Evolutionary conservation across 148 eudicot genomes (phyloP), one percentile per base, ranked within the genome.

Genomic region (Spergularia bocconei): DNA sequence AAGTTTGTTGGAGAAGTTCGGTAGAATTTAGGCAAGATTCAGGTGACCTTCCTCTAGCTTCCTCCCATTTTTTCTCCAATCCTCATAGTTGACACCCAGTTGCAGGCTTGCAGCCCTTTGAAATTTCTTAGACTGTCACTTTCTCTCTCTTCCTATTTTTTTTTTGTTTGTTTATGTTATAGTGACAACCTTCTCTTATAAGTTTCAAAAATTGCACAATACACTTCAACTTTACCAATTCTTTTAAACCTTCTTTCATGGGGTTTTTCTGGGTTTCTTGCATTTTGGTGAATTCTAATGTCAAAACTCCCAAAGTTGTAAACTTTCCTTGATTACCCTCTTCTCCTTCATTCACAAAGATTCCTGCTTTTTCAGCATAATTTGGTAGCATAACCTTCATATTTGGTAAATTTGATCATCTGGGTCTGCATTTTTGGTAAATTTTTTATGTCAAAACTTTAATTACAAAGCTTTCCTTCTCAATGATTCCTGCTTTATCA

Each of bases 1-100:
- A 13, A 72, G 61, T 47, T 38, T 50, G 13, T 29, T 60, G 47
- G 44, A 52, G 60, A 59, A 19, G 57, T 74, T 73, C 68, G 73
- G 78, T 74, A 16, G 67, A 62, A 67, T 60, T 76, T 77, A 70
- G 75, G 54, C 75, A 62, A 61, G 3, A 67, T 79, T 73, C 72
- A 72, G 80, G 71, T 79, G 21, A 73, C 77, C 72, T 67, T 79
- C 61, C 39, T 54, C 23, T 4, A 73, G 73, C 72, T 67, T 79
- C 61, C 39, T 54, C 23, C 11, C 20, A 52, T 39, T 11, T 44
- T 53, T 16, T 53, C 2, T 17, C 2, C 15, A 19, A 13, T 12
- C 14, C 5, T 69, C 0, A 44, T n/a, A n/a, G n/a, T 51, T 23
- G 5, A 10, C 19, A 69, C 23, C 50, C 15, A 4, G n/a, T 11